Conservation (phyloP, 345 rosid species). For the Corchorus capsularis region DNA sequence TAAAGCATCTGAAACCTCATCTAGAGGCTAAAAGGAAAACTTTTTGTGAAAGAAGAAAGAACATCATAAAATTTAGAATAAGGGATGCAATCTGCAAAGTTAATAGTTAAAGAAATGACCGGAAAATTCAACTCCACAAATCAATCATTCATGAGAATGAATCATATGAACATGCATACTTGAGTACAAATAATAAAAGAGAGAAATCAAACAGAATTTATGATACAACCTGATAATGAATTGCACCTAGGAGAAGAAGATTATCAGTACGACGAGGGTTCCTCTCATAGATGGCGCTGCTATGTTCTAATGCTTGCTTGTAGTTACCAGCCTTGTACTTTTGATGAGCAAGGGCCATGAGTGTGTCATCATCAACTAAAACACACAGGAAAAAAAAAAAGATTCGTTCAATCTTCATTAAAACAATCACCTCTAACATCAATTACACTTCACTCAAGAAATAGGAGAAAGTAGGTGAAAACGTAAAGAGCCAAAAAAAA, state of each 20-base stretch:
- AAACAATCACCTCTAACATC: background rate
- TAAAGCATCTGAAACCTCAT: background rate
- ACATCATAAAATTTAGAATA: background rate
- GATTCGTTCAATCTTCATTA: background rate
- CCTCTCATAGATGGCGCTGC: conserved; percentile 73
- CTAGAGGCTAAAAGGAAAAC: background rate
- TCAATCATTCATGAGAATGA: background rate
- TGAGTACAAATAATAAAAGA: background rate
- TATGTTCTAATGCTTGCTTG: conserved; percentile 82
- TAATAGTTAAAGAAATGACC: background rate
- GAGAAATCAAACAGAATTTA: background rate
- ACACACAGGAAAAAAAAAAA: background rate
- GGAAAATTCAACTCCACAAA: background rate
- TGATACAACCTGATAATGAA: conserved; percentile 75
- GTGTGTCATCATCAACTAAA: conserved; percentile 74
- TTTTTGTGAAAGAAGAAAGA: background rate
- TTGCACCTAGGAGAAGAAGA: conserved; percentile 93
- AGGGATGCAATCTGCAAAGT: background rate
- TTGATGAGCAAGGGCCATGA: conserved; percentile 77
- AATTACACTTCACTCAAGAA: background rate
- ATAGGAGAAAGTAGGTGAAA: background rate
- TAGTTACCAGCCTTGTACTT: conserved; percentile 81
- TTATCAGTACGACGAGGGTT: conserved; percentile 83
- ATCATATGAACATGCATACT: background rate
- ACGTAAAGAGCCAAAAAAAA: background rate